A percentile compares a stretch with the other conserved stretches of the same genome.
phyloP scores from a whole-genome alignment of 164 flowering plant species.

The Dillenia suffruticosa region DNA sequence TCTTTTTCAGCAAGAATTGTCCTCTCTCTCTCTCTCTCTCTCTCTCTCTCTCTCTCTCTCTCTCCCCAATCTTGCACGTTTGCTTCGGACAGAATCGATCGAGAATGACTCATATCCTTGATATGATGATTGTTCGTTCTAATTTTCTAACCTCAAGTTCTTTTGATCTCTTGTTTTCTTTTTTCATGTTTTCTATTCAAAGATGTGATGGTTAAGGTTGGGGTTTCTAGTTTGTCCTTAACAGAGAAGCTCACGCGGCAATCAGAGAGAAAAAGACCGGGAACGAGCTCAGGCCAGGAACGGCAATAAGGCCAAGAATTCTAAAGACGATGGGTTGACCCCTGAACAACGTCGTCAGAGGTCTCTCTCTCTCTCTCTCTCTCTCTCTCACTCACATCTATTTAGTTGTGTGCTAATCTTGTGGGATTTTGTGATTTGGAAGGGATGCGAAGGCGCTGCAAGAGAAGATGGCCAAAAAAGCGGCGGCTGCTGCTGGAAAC shows the following conservation, averaged over 20 bases:
- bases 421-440: background rate
- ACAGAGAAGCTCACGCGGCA: conserved; percentile 35
- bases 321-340: conserved; percentile 55
- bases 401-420: background rate
- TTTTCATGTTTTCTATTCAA: background rate
- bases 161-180: background rate
- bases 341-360: conserved; percentile 83
- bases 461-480: conserved; percentile 78
- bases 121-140: conserved; percentile 1
- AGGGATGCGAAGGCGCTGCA: conserved; percentile 91
- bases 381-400: background rate
- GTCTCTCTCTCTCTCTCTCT: conserved; percentile 18
- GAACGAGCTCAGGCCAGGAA: conserved; percentile 46
- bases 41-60: too few species aligned
- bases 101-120: conserved; percentile 26
- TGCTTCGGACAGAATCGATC: background rate
- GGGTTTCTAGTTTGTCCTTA: conserved; percentile 13
- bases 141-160: too few species aligned
- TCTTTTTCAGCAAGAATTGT: too few species aligned
- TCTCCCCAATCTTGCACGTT: too few species aligned
- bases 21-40: too few species aligned
- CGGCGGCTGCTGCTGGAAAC: conserved; percentile 31
- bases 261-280: conserved; percentile 45
- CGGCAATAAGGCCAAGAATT: conserved; percentile 19
- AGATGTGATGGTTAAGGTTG: background rate